Base-by-base conservation (phyloP, 164 flowering plant genomes). In the Nymphaea colorata region DNA sequence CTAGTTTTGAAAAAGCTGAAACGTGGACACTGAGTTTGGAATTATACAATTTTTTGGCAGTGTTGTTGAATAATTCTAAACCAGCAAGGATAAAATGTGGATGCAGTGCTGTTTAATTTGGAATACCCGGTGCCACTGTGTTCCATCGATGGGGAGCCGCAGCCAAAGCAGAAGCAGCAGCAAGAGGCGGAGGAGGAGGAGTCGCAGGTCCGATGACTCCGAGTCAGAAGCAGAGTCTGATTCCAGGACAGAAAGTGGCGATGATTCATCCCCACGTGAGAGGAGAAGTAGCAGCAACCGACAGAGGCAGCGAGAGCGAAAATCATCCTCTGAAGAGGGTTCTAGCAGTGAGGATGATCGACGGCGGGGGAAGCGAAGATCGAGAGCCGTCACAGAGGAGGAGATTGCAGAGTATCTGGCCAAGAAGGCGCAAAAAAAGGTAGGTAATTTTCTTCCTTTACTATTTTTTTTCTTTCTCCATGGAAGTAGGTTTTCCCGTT, bases 351-450 rank as follows among this genome's bases (percentile, higher is more conserved):
- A 71, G 4, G 72, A 59, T 14, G 73, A 51, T 0, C 73, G 69
- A 2, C 73, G 71, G 4, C 59, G 66, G 16, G 53, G 69, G 36
- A 84, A 72, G 75, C 68, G 62, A 45, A 76, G 80, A 42, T 78
- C 80, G 43, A 82, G 78, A 68, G 69, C 77, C 53, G 68, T 87
- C 5, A 75, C 91, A 0, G 92, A 93, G 45, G 94, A 87, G 11
- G 88, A 90, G 65, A 86, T 93, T 62, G 65, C 73, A 0, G 92
- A 89, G 66, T 93, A 90, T 64, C 11, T 61, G 55, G 84, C 86
- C 6, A 93, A 82, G 73, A 93, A 84, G 68, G 97, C 96, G 3
- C 88, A 87, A 73, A 93, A 81, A 65, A 89, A 89, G 82, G 97
- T 89, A 73, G 6, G 70, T 3, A 3, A 10, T 65, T 41, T 42